phyloP scores from a whole-genome alignment of 1,139 yeast genomes.

The Blastobotrys aristatus region DNA sequence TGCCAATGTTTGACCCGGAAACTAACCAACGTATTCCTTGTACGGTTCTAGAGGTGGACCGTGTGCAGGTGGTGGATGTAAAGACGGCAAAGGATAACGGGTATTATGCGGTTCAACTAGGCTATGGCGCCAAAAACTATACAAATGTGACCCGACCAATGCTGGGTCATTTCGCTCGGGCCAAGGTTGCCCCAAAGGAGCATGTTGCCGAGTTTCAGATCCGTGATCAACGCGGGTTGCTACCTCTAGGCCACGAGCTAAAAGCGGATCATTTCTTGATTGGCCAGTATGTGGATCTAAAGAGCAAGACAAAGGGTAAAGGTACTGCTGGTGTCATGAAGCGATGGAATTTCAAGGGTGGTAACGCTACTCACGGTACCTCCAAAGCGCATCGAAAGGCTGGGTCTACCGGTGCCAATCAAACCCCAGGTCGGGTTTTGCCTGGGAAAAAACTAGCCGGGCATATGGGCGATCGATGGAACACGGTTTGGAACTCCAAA shows the following conservation, averaged over 20 bases:
- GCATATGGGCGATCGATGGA: constrained; percentile 76
- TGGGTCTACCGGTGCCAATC: constrained; percentile 95
- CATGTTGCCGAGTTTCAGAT: constrained; percentile 74
- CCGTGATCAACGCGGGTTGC: constrained; percentile 55
- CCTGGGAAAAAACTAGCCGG: constrained; percentile 99
- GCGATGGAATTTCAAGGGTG: constrained; percentile 87
- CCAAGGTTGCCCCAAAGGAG: constrained; percentile 80
- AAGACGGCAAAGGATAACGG: constrained; percentile 70
- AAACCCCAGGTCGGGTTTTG: constrained; percentile 90
- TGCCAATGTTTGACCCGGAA: constrained; percentile 61
- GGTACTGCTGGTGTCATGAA: constrained; percentile 99
- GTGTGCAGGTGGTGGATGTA: constrained; percentile 76
- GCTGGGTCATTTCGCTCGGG: constrained; percentile 75
- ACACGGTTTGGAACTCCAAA: constrained; percentile 71
- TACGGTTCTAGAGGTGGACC: constrained; percentile 81
- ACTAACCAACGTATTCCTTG: constrained; percentile 63
- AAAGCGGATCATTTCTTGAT: constrained; percentile 76
- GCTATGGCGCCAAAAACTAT: constrained; percentile 67
- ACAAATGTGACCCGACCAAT: constrained; percentile 59
- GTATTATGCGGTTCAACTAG: constrained; percentile 80
- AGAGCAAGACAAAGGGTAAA: constrained; percentile 83
- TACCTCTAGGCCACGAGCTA: constrained; percentile 74
- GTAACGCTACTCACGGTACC: constrained; percentile 93
- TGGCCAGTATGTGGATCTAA: constrained; percentile 81
- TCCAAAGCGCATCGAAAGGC: constrained; percentile 91